Evolutionary conservation across 495 filamentous ascomycete species (phyloP), one percentile per base, ranked within the genome.

Genomic region (Stereocaulon alpinum): DNA sequence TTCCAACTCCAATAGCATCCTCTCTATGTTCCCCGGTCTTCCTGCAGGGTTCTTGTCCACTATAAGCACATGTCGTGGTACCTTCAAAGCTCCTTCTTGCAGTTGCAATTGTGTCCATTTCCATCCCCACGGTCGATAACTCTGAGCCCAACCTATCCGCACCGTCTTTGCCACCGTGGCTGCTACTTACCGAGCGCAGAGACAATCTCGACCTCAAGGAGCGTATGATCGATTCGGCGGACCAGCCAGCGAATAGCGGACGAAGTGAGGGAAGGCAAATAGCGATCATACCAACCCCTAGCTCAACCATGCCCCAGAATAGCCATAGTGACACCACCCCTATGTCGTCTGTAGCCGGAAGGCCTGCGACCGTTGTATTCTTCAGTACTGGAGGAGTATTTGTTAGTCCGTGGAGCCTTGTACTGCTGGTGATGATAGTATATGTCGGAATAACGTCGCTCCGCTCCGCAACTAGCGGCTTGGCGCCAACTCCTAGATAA

Each of bases 201-300:
- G 4, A 42, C 17, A 42, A 12, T n/a, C 10, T 42, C 17, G 40
- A 4, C 11, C 40, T 11, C 4, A 4, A 2, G 17, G 11, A 12
- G 40, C 40, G 49, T 4, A 52, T 52, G 24, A 52, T 17, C 3
- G n/a, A 20, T 14, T 52, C 49, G 27, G 49, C n/a, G 24, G 49
- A 52, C 49, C 60, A 24, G 52, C 57, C 2, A 64, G 62, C 9
- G 22, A 40, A 12, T 63, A 66, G 12, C 58, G 57, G 14, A 34
- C 51, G 47, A 59, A 69, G 24, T 30, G 22, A 20, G 6, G 49
- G 49, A 7, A 52, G 49, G 32, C 49, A 52, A 7, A 52, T 52
- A 52, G 49, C 49, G 49, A 52, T 52, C 49, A 29, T 30, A 34
- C 18, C 49, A 30, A 52, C 49, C 4, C 49, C 49, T 17, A 52